Percentiles rank a stretch among this genome's conserved stretches.
phyloP scores from a whole-genome alignment of 164 flowering plant species.

The Vitis cinerea region DNA sequence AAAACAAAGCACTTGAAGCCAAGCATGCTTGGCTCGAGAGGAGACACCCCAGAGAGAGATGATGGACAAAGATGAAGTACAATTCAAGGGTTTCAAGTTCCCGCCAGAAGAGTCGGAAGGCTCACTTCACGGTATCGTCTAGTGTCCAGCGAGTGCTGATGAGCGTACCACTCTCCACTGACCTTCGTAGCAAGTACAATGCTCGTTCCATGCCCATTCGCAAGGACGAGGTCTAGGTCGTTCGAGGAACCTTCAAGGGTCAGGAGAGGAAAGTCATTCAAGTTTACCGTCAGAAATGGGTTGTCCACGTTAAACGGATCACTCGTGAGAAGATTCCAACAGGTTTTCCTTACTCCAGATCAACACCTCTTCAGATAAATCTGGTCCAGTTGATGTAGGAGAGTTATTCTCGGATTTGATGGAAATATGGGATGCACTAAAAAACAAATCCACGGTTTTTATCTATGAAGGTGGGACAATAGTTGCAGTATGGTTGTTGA shows the following conservation, averaged over 20 bases:
- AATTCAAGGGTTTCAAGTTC: conserved; percentile 62
- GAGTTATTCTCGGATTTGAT: conserved; percentile 72
- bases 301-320: conserved; percentile 76
- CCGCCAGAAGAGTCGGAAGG: too few species aligned
- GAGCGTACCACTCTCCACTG: conserved; percentile 64
- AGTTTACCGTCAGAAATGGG: conserved; percentile 80
- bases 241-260: conserved; percentile 77
- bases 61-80: conserved; percentile 54
- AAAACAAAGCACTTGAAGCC: too few species aligned
- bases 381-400: conserved; percentile 44
- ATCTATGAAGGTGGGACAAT: conserved; percentile 94
- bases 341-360: conserved; percentile 49
- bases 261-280: conserved; percentile 80
- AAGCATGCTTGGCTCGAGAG: too few species aligned
- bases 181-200: conserved; percentile 67
- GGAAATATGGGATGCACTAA: conserved; percentile 95
- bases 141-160: too few species aligned
- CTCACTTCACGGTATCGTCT: conserved; percentile 80
- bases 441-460: conserved; percentile 83
- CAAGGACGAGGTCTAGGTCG: conserved; percentile 83
- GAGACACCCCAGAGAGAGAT: neutral
- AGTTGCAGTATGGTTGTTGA: conserved; percentile 90
- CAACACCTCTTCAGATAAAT: conserved; percentile 68
- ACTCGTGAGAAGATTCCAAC: conserved; percentile 46
- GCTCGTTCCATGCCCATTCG: conserved; percentile 77